These are phyloP conservation scores for Phialocephala sp. DNA, from an alignment of 2,329 filamentous ascomycete genomes.

Conservation along the genomic window DNA sequence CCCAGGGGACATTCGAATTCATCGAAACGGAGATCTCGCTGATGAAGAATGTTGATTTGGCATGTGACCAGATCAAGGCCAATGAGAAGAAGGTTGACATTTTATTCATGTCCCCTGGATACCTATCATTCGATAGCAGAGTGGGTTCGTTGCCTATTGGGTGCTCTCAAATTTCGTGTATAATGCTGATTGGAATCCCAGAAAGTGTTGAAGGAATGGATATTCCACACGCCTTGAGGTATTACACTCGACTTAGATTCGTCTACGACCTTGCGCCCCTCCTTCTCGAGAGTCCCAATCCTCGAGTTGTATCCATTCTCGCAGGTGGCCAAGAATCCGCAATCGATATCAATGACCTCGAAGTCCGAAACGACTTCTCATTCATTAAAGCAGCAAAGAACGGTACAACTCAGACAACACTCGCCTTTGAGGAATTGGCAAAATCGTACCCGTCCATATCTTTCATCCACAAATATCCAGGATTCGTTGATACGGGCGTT, in stretches of 20 bases:
- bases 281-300: conserved; percentile 50
- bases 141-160: conserved; percentile 31
- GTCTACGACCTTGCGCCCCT: conserved; percentile 61
- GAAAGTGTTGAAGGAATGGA: conserved; percentile 65
- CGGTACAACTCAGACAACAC: conserved; percentile 56
- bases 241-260: conserved; percentile 64
- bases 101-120: conserved; percentile 52
- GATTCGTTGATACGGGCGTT: conserved; percentile 46
- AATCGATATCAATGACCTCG: conserved; percentile 52
- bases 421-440: conserved; percentile 56
- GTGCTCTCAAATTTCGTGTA: not conserved
- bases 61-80: conserved; percentile 51
- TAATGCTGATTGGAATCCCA: conserved; percentile 33
- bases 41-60: conserved; percentile 55
- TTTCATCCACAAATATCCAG: conserved; percentile 43
- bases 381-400: conserved; percentile 51
- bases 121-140: conserved; percentile 40
- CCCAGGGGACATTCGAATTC: conserved; percentile 52
- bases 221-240: conserved; percentile 55
- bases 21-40: conserved; percentile 56
- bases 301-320: conserved; percentile 60
- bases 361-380: conserved; percentile 43
- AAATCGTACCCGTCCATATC: conserved; percentile 49
- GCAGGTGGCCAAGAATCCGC: conserved; percentile 59
- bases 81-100: conserved; percentile 54